Base-by-base conservation (phyloP, 2,329 filamentous ascomycete genomes). In the Malbranchea cinnamomea region DNA sequence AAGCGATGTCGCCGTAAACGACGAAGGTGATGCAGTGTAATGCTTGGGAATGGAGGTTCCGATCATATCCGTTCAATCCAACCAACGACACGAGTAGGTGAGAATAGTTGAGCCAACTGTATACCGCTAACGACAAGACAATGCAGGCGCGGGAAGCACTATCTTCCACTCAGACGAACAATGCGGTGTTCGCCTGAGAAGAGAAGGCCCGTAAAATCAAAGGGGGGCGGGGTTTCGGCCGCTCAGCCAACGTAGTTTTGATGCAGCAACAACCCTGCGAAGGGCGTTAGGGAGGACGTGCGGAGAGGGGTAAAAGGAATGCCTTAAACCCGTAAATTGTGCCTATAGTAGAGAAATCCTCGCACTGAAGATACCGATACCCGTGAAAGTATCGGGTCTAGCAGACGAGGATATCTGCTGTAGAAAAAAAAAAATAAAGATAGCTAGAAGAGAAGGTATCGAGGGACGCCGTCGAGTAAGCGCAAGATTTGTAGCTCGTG, bases 141-240 rank as follows among this genome's bases (percentile, higher is more conserved):
- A n/a, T n/a, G n/a, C 8, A n/a, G 8, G 20, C n/a, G n/a, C n/a
- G 33, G 32, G 79, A 79, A 89, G 83, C 84, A 81, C 83, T 84
- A 79, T 83, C 84, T 91, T 75, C 80, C 74, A 70, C 82, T 74
- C 82, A 91, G 83, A 87, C 81, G 82, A 85, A 85, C 78, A 72
- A 78, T 83, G 78, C 73, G 74, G 77, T 68, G 79, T 80, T 68
- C 80, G 83, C 71, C 74, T 80, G 81, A 85, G 81, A 66, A 85
- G 79, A 89, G 82, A 84, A 89, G 83, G 81, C 83, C 82, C 83
- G 89, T 57, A 46, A 24, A 26, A 27, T 19, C 23, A 27, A 16
- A 59, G 48, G 46, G 50, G 59, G 59, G 65, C 69, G 71, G 80
- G 78, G 87, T 80, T 83, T 80, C 71, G 71, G 52, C 78, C 49